phyloP scores from a whole-genome alignment of 2,329 filamentous ascomycete species.

The Fusarium protoensiforme region DNA sequence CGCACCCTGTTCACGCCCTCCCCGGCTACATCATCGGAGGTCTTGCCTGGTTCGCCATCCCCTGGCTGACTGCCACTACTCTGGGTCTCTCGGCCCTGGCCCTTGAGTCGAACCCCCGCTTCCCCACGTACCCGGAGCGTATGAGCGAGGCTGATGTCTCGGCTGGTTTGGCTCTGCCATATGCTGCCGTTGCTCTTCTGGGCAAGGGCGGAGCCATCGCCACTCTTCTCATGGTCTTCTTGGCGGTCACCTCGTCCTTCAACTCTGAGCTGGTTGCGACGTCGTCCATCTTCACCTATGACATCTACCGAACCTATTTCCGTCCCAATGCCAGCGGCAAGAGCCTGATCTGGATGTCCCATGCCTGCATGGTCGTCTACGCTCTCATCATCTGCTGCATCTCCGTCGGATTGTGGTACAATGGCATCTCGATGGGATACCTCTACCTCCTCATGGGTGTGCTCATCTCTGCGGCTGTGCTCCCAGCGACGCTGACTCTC shows the following conservation, averaged over 20 bases:
- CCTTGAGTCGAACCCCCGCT: slow-evolving; percentile 77
- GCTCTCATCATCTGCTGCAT: slow-evolving; percentile 81
- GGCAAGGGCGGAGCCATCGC: slow-evolving; percentile 84
- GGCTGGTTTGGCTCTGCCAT: slow-evolving; percentile 84
- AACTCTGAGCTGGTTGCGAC: slow-evolving; percentile 88
- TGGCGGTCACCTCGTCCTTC: slow-evolving; percentile 88
- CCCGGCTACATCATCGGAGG: slow-evolving; percentile 92
- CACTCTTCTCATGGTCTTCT: slow-evolving; percentile 85
- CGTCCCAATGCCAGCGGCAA: slow-evolving; percentile 80
- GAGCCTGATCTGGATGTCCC: slow-evolving; percentile 81
- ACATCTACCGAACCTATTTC: slow-evolving; percentile 88
- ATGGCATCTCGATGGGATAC: slow-evolving; percentile 86
- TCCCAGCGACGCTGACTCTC: slow-evolving; percentile 83
- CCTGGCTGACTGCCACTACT: slow-evolving; percentile 89
- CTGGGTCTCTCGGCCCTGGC: slow-evolving; percentile 85
- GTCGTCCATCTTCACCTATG: slow-evolving; percentile 87
- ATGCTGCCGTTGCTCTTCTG: slow-evolving; percentile 83
- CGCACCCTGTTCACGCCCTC: slow-evolving; percentile 83
- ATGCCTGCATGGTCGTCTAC: slow-evolving; percentile 76
- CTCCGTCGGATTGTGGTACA: slow-evolving; percentile 77
- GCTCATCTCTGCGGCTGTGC: slow-evolving; percentile 84
- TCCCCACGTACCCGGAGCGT: slow-evolving; percentile 78
- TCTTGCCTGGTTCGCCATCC: slow-evolving; percentile 90
- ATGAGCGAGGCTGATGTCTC: slow-evolving; percentile 80
- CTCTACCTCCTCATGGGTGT: slow-evolving; percentile 91